phyloP scores from a whole-genome alignment of 2,329 filamentous ascomycete genomes.

The Paecilomyces niveus region DNA sequence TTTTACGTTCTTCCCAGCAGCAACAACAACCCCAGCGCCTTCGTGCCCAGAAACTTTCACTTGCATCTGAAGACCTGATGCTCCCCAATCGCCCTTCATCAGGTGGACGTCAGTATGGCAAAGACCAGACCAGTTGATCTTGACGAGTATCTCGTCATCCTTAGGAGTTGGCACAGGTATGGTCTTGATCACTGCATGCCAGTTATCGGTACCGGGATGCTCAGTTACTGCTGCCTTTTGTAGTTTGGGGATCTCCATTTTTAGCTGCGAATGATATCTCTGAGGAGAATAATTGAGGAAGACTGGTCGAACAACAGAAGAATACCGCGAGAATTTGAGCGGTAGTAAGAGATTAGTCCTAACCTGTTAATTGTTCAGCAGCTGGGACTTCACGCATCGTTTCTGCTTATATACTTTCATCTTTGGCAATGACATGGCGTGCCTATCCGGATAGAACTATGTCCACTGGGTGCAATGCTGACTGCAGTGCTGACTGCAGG shows the following conservation, averaged over 20 bases:
- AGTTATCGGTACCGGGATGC: not conserved
- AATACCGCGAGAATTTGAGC: too few species aligned
- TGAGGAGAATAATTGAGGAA: too few species aligned
- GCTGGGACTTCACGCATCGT: too few species aligned
- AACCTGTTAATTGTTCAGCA: too few species aligned
- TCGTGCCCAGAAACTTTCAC: constrained; percentile 52
- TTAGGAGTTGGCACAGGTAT: not conserved
- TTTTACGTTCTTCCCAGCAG: constrained; percentile 45
- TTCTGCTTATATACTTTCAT: too few species aligned
- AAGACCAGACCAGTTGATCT: constrained; percentile 10
- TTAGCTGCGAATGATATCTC: too few species aligned
- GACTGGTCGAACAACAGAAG: too few species aligned
- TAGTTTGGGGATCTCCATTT: not conserved
- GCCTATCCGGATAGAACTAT: too few species aligned
- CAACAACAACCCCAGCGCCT: constrained; percentile 52
- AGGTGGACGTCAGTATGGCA: constrained; percentile 13
- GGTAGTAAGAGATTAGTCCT: too few species aligned
- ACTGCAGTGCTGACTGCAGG: too few species aligned
- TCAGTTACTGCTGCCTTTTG: not conserved
- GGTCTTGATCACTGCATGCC: not conserved
- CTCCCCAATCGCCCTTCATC: not conserved
- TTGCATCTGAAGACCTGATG: not conserved
- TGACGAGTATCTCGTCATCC: constrained; percentile 8
- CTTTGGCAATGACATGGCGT: too few species aligned
- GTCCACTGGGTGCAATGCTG: too few species aligned